Conservation (phyloP, 148 eudicot species). For the Silene latifolia region DNA sequence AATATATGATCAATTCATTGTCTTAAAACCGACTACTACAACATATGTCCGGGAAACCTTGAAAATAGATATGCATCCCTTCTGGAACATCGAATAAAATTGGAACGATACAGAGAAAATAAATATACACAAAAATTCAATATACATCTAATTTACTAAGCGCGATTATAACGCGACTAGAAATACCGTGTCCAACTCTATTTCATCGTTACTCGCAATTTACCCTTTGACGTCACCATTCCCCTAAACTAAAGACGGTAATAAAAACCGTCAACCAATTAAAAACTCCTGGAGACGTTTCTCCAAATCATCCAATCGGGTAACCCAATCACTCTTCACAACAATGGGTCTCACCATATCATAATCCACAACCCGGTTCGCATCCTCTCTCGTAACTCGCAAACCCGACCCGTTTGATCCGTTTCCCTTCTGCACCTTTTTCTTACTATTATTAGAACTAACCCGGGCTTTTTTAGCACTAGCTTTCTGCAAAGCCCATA, state of each 20-base stretch:
- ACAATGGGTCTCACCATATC: constrained; percentile 36
- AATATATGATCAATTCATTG: too few species aligned
- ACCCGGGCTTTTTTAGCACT: constrained; percentile 33
- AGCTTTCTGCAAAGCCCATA: constrained; percentile 45
- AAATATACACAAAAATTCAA: too few species aligned
- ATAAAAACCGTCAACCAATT: neutral
- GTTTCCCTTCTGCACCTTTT: constrained; percentile 21
- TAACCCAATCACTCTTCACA: constrained; percentile 42
- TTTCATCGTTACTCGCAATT: too few species aligned
- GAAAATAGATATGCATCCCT: too few species aligned
- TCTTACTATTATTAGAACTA: constrained; percentile 6
- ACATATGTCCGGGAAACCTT: too few species aligned
- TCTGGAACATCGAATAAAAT: too few species aligned
- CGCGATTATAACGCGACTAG: too few species aligned
- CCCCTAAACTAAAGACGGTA: too few species aligned
- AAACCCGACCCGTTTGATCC: constrained; percentile 6
- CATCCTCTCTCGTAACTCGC: neutral
- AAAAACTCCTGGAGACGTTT: constrained; percentile 40
- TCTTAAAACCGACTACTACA: too few species aligned
- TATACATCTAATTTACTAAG: too few species aligned
- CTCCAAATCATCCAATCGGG: constrained; percentile 50
- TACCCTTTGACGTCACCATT: too few species aligned
- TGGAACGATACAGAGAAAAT: fast-evolving
- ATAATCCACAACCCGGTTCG: constrained; percentile 13
- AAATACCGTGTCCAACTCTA: too few species aligned